phyloP scores from a whole-genome alignment of 495 filamentous ascomycete species.

The Recurvomyces mirabilis region DNA sequence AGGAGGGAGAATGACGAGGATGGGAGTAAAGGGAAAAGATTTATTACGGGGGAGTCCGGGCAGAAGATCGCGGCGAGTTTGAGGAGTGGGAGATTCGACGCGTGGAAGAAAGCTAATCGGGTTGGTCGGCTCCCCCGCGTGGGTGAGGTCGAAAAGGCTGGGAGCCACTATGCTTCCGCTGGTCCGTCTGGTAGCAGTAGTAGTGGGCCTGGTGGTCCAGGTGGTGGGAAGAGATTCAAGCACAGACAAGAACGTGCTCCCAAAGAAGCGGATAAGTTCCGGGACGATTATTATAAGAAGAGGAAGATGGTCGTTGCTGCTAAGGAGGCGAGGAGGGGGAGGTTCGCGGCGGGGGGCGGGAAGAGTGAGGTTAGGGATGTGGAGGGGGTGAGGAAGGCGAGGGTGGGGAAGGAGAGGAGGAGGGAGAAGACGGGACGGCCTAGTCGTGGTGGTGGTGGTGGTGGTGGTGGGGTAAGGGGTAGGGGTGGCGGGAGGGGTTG shows the following conservation, averaged over 20 bases:
- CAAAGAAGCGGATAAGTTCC: slow-evolving; percentile 80
- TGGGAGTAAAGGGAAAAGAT: slow-evolving; percentile 70
- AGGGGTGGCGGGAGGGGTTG: too few species aligned
- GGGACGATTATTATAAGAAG: slow-evolving; percentile 77
- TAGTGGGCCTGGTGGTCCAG: slow-evolving; percentile 6
- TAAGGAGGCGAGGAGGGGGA: slow-evolving; percentile 67
- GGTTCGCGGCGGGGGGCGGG: slow-evolving; percentile 50
- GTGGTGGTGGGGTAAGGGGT: too few species aligned
- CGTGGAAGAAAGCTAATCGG: slow-evolving; percentile 76
- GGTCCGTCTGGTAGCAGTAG: too few species aligned
- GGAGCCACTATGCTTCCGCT: slow-evolving; percentile 18
- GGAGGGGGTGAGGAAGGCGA: slow-evolving; percentile 74
- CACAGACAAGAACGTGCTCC: slow-evolving; percentile 78
- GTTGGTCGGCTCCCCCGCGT: slow-evolving; percentile 64
- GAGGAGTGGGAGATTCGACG: slow-evolving; percentile 84
- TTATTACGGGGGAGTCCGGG: slow-evolving; percentile 82
- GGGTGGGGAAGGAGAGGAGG: slow-evolving; percentile 61
- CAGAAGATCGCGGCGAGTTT: slow-evolving; percentile 92
- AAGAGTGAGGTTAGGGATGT: slow-evolving; percentile 69
- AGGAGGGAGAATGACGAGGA: slow-evolving; percentile 83
- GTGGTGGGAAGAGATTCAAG: slow-evolving; percentile 47
- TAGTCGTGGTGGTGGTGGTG: too few species aligned
- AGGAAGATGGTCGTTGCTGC: slow-evolving; percentile 86
- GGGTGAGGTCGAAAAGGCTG: slow-evolving; percentile 62
- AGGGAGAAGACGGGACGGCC: slow-evolving; percentile 85